A percentile compares a stretch with the other conserved stretches of the same genome.
Evolutionary conservation across 306 rosid species (phyloP).

Genomic region (Abrus precatorius): DNA sequence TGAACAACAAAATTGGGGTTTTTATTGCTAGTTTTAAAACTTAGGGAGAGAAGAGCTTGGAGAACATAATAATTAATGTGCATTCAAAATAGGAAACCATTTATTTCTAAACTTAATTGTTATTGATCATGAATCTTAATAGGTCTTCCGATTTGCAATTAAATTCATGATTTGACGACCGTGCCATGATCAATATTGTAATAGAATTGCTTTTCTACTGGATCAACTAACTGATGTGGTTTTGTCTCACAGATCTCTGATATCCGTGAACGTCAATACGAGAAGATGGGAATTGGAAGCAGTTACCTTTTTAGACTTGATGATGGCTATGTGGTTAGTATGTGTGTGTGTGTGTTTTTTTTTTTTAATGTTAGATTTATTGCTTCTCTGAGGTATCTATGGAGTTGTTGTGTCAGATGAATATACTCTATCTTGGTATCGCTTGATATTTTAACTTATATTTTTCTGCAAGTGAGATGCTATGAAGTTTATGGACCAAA

Average conservation of each 20-base stretch:
- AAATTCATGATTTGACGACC: constrained; percentile 12
- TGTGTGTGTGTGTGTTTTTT: constrained; percentile 27
- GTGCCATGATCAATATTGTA: constrained; percentile 5
- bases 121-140: constrained; percentile 36
- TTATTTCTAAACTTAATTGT: constrained; percentile 1
- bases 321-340: constrained; percentile 98
- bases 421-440: constrained; percentile 32
- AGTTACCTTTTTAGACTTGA: constrained; percentile 97
- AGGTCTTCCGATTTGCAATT: not conserved
- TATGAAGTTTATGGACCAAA: constrained; percentile 10
- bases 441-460: constrained; percentile 13
- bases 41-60: not conserved
- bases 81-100: not conserved
- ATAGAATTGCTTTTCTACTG: not conserved
- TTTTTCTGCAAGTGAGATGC: constrained; percentile 30
- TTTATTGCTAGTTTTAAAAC: not conserved
- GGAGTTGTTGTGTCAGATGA: constrained; percentile 14
- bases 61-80: not conserved
- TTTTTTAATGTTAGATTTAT: constrained; percentile 18
- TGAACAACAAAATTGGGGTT: not conserved
- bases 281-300: constrained; percentile 98
- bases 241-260: constrained; percentile 83
- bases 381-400: constrained; percentile 21
- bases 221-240: constrained; percentile 2
- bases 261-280: constrained; percentile 89